A percentile compares a stretch with the other conserved stretches of the same genome.
These are phyloP conservation scores for Saccharum officinarum DNA, from an alignment of 176 grass and related monocot species.

Conservation along the genomic window DNA sequence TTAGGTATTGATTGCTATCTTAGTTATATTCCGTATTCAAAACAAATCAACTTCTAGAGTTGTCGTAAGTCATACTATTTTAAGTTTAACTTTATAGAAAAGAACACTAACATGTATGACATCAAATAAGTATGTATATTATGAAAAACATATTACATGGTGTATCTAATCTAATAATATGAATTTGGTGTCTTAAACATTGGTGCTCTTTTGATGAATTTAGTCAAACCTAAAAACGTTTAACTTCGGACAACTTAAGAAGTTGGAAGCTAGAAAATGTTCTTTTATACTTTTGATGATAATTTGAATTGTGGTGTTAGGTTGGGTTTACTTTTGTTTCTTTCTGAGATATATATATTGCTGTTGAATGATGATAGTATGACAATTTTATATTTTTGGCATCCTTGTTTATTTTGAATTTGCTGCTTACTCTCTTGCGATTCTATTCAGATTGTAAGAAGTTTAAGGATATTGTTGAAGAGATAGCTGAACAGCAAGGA, in stretches of 20 bases:
- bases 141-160: not conserved
- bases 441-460: constrained; percentile 66
- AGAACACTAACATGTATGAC: not conserved
- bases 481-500: constrained; percentile 49
- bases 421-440: not conserved
- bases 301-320: not conserved
- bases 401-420: not conserved
- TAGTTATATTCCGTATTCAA: not conserved
- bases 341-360: not conserved
- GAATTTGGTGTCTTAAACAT: not conserved
- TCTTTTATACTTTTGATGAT: not conserved
- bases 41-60: not conserved
- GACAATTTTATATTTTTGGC: not conserved
- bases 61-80: not conserved
- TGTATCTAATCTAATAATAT: not conserved
- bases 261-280: not conserved
- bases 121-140: not conserved
- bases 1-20: not conserved
- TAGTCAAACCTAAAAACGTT: not conserved
- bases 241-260: not conserved
- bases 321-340: not conserved
- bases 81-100: not conserved
- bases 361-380: not conserved
- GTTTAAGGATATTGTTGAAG: constrained; percentile 62
- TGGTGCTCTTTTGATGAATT: not conserved